phyloP scores from a whole-genome alignment of 2,329 filamentous ascomycete genomes.

The Torrubiella hemipterigena region DNA sequence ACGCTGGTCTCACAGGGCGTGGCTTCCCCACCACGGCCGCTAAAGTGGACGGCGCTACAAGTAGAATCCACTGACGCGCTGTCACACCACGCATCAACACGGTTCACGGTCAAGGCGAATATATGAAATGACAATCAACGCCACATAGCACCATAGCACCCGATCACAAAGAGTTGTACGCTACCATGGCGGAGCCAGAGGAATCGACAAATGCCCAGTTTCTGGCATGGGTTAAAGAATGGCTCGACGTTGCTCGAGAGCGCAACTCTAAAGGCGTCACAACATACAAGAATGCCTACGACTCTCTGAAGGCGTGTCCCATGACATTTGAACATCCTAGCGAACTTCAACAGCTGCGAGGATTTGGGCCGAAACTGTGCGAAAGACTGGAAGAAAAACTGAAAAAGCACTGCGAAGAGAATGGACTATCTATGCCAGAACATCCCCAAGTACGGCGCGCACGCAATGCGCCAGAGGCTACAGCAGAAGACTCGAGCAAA shows the following conservation, averaged over 20 bases:
- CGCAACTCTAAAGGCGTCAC: slow-evolving; percentile 57
- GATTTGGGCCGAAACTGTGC: slow-evolving; percentile 62
- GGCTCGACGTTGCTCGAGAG: slow-evolving; percentile 58
- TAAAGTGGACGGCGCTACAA: too few species aligned
- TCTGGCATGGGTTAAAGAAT: slow-evolving; percentile 64
- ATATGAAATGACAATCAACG: too few species aligned
- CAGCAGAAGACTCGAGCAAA: slow-evolving; percentile 22
- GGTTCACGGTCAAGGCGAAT: too few species aligned
- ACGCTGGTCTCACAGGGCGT: too few species aligned
- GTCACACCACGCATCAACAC: too few species aligned
- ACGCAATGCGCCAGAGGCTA: slow-evolving; percentile 15
- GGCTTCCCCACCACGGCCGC: too few species aligned
- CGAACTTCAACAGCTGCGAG: slow-evolving; percentile 59
- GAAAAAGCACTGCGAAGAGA: slow-evolving; percentile 48
- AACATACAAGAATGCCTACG: slow-evolving; percentile 66
- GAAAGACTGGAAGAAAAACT: slow-evolving; percentile 53
- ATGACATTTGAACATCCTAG: slow-evolving; percentile 59
- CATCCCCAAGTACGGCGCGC: slow-evolving; percentile 34
- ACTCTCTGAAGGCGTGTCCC: slow-evolving; percentile 65
- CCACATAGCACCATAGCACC: too few species aligned
- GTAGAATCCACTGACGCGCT: too few species aligned
- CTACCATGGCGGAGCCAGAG: slow-evolving; percentile 22
- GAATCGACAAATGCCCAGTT: slow-evolving; percentile 63
- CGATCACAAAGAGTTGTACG: background rate
- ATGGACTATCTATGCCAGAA: slow-evolving; percentile 57